Evolutionary conservation across 371 early-diverging fungal genomes (phyloP), one percentile per base, ranked within the genome.

Genomic region (Vairimorpha necatrix): DNA sequence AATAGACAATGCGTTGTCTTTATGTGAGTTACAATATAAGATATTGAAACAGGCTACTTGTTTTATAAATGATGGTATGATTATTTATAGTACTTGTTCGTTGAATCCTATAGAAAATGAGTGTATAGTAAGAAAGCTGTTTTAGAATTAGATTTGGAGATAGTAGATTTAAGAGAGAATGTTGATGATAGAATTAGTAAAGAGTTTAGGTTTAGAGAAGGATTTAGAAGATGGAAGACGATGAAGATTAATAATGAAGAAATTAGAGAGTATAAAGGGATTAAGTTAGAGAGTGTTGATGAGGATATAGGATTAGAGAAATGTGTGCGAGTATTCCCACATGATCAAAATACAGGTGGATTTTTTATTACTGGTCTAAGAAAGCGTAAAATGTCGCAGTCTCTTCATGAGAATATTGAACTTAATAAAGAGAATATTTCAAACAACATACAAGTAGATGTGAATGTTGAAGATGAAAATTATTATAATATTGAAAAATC

Each of bases 81-180:
- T 97, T 62, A 96, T 98, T 0, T 99, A 98, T 85, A 95, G 95
- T n/a, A 99, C 99, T 0, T 99, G 99, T 85, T 92, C 95, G 1
- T 89, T 99, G 82, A 97, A 98, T 84, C 98, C 99, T 20, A 63
- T 85, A 26, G 86, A 86, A 65, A 83, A 86, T 76, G 86, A 86
- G 68, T 69, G 74, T 60, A 84, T 87, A 60, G 85, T 18, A 42
- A 78, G 22, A 67, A 69, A 18, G 38, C 77, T 32, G 50, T 82
- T 33, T 38, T 50, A 46, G 77, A 72, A 16, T 32, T 47, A 20
- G 68, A 77, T 42, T 69, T 78, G 48, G 77, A 77, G 58, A 61
- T 80, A 2, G 78, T 76, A 38, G 71, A 77, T 54, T 26, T 26
- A 54, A 16, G 26, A 42, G 47, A 46, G 26, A 54, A 70, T 47